These are phyloP conservation scores for Cladosporium sp. DNA, from an alignment of 2,329 filamentous ascomycete species.

Conservation along the genomic window DNA sequence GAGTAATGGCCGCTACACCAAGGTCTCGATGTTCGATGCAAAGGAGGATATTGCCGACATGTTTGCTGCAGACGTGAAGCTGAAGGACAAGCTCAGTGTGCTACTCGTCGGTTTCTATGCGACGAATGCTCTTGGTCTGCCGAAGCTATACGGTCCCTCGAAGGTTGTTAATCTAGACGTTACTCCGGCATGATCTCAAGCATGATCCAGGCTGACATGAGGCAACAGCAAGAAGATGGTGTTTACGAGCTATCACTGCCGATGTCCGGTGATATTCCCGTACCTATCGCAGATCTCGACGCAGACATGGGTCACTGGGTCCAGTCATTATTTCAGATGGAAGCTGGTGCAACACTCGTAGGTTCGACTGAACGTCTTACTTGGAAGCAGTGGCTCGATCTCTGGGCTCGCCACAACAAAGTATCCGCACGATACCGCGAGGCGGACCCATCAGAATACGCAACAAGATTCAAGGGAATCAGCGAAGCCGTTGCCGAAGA, in stretches of 20 bases:
- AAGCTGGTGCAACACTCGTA: no score
- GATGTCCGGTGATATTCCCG: no score
- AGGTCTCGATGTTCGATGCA: constrained; percentile 28
- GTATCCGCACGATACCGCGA: background rate
- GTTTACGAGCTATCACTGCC: no score
- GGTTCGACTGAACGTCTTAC: background rate
- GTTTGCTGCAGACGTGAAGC: constrained; percentile 16
- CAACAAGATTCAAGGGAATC: background rate
- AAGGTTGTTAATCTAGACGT: no score
- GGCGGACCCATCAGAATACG: background rate
- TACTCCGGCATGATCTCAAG: no score
- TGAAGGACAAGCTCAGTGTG: background rate
- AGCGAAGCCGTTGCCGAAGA: constrained; percentile 8
- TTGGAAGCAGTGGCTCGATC: constrained; percentile 5
- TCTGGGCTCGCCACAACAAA: background rate
- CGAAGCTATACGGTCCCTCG: background rate
- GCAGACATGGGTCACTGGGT: no score
- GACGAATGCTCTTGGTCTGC: constrained; percentile 1
- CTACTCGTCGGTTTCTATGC: constrained; percentile 7
- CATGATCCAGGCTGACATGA: no score
- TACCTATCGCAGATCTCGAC: no score
- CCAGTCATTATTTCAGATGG: no score
- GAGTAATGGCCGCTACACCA: constrained; percentile 23
- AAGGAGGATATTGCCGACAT: constrained; percentile 28
- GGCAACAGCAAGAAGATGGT: no score